phyloP scores from a whole-genome alignment of 257 asterid genomes.

The Oldenlandia corymbosa region DNA sequence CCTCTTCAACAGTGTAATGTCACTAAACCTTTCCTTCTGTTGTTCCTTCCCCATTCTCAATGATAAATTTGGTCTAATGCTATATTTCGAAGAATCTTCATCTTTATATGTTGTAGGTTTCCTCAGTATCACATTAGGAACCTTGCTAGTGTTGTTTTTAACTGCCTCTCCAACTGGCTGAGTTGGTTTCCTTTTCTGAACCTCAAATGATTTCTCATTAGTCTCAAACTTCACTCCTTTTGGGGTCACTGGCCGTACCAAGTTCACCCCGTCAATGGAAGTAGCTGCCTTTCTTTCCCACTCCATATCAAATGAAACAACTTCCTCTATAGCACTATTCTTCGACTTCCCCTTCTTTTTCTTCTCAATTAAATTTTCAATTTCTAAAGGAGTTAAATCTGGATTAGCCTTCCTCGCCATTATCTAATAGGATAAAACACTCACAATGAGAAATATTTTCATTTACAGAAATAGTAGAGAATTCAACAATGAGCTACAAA shows the following conservation, averaged over 20 bases:
- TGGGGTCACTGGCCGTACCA: slow-evolving; percentile 73
- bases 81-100: slow-evolving; percentile 42
- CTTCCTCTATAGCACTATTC: slow-evolving; percentile 38
- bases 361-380: slow-evolving; percentile 54
- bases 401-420: slow-evolving; percentile 78
- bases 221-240: slow-evolving; percentile 57
- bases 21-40: slow-evolving; percentile 59
- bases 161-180: slow-evolving; percentile 24
- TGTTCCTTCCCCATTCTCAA: slow-evolving; percentile 57
- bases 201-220: slow-evolving; percentile 30
- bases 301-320: slow-evolving; percentile 52
- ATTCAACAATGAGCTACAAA: neutral
- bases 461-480: slow-evolving; percentile 7
- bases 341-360: slow-evolving; percentile 47
- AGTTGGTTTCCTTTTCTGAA: slow-evolving; percentile 21
- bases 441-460: slow-evolving; percentile 11
- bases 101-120: slow-evolving; percentile 54
- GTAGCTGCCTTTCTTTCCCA: slow-evolving; percentile 31
- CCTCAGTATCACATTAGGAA: slow-evolving; percentile 75
- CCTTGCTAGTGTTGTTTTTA: slow-evolving; percentile 39
- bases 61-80: slow-evolving; percentile 66
- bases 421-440: slow-evolving; percentile 43
- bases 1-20: slow-evolving; percentile 64
- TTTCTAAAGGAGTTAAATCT: slow-evolving; percentile 66
- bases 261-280: slow-evolving; percentile 52